Conservation (phyloP, 768 basidiomycete species). For the Daedalea quercina region DNA sequence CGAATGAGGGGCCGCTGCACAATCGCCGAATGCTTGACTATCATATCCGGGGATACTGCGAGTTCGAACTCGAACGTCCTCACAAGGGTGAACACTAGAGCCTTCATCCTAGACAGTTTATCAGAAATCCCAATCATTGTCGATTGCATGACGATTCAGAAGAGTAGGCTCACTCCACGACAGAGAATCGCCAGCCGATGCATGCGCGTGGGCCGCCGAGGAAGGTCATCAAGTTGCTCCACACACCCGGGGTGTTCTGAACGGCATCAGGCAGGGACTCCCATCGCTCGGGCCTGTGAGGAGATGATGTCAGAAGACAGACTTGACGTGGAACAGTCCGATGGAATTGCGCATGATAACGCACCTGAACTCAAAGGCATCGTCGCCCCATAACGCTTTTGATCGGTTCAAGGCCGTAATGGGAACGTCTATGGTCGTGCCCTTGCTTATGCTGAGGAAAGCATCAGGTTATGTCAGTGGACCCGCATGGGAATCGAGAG, state of each 20-base stretch:
- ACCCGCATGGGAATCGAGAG: background rate
- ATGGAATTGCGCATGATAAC: conserved; percentile 13
- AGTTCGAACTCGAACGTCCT: conserved; percentile 26
- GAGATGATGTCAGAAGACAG: background rate
- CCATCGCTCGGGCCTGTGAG: conserved; percentile 63
- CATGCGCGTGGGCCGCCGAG: conserved; percentile 58
- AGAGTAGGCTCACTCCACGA: conserved; percentile 42
- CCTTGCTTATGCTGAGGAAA: background rate
- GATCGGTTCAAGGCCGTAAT: conserved; percentile 47
- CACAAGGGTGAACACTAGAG: conserved; percentile 22
- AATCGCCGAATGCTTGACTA: conserved; percentile 15
- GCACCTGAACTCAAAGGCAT: conserved; percentile 48
- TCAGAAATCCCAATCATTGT: background rate
- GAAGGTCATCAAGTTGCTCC: conserved; percentile 55
- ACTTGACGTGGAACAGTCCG: background rate
- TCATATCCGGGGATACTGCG: conserved; percentile 14
- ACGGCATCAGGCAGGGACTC: conserved; percentile 36
- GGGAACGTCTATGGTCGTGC: conserved; percentile 34
- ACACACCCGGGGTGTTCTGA: conserved; percentile 47
- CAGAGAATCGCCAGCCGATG: conserved; percentile 59
- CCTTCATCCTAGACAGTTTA: conserved; percentile 8
- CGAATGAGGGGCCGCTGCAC: conserved; percentile 21
- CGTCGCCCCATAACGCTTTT: conserved; percentile 53
- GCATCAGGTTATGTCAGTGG: background rate
- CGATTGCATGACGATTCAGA: background rate